Base-by-base conservation (phyloP, 176 grass and related monocot species). In the Carex cristatella region DNA sequence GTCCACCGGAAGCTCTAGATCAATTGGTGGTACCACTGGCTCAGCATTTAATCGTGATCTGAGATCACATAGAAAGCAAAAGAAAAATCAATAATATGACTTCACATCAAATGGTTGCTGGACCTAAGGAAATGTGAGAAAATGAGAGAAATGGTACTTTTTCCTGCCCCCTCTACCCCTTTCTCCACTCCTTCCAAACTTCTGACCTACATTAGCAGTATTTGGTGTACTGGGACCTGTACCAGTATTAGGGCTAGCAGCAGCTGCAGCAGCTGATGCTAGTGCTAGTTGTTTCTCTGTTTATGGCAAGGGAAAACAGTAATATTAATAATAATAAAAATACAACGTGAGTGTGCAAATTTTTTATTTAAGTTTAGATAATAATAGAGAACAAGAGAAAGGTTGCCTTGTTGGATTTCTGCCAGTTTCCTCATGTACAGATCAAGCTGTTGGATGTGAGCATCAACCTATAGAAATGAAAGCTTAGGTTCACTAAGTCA, bases 381-480 rank as follows among this genome's bases (percentile, higher is more conserved):
- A 14, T 84, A 70, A 73, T 33, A 76, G 3, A 69, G 42, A 85
- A 14, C 67, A 59, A 61, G 72, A 80, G 37, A 80, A 79, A 79
- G 56, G 15, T 19, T 86, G 92, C 95, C 95, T 89, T 90, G 93
- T 49, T 91, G 86, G 61, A 94, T 68, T 83, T 95, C 91, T 88
- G 94, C 96, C 85, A 99, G 89, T 84, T 87, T 99, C 73, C 93
- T 99, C 96, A 99, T 93, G 84, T 88, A 95, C 23, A 94, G 96
- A 86, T 99, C 96, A 1, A 99, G 91, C 63, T 99, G 96, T 80
- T 99, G 96, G 69, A 99, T 95, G 73, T 99, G 96, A 69, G 91
- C 96, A 87, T 99, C 96, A 73, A 99, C 96, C 96, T 99, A 86
- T 62, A 91, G 61, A 79, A 85, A 89, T 54, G 57, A 35, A 85